Evolutionary conservation across 2,329 filamentous ascomycete species (phyloP).

Genomic region (Aspergillus jensenii): DNA sequence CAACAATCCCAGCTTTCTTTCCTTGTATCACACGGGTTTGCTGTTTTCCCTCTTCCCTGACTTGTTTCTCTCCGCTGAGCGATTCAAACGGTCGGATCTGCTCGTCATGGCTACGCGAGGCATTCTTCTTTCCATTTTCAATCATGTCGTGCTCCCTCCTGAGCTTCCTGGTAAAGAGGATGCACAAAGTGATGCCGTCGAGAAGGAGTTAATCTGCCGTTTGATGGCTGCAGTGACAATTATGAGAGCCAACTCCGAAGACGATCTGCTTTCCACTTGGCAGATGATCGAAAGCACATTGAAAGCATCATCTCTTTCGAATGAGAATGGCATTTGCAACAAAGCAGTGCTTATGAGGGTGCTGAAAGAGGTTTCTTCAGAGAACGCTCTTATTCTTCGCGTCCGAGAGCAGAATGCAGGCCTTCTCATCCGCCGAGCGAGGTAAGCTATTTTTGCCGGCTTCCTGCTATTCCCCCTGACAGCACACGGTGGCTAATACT

Average conservation of each 20-base stretch:
- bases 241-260: background rate
- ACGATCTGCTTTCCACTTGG: conserved; percentile 2
- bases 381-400: conserved; percentile 43
- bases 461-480: background rate
- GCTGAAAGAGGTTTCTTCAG: conserved; percentile 28
- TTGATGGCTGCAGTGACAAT: conserved; percentile 16
- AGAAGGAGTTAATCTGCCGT: conserved; percentile 28
- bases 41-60: background rate
- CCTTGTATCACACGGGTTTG: background rate
- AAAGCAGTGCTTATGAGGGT: conserved; percentile 24
- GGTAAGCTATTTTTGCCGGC: conserved; percentile 1
- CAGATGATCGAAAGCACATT: conserved; percentile 9
- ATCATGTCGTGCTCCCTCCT: conserved; percentile 41
- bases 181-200: conserved; percentile 24
- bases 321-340: conserved; percentile 17
- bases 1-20: background rate
- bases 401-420: conserved; percentile 52
- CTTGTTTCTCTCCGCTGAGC: background rate
- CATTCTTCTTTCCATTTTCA: conserved; percentile 19
- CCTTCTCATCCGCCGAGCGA: conserved; percentile 40
- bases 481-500: background rate
- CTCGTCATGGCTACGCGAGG: conserved; percentile 8
- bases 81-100: background rate
- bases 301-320: conserved; percentile 16
- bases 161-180: conserved; percentile 39